Base-by-base conservation (phyloP, 2,329 filamentous ascomycete species). In the Paraconiothyrium brasiliense region DNA sequence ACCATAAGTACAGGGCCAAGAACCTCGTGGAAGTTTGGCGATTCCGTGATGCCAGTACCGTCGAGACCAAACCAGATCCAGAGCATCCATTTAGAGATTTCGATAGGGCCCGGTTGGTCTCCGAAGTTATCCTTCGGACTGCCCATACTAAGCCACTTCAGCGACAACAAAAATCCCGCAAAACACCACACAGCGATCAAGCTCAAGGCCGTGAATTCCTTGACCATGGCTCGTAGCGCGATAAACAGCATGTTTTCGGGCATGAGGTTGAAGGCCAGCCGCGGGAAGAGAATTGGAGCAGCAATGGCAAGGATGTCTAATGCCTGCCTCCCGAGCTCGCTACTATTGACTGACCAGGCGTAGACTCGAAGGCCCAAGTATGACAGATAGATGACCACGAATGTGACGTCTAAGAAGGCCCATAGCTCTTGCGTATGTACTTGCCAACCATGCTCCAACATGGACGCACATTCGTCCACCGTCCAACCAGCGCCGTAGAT, bases 11-110 rank as follows among this genome's bases (percentile, higher is more conserved):
- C 84, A 0, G 92, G 92, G 0, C 92, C 92, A 1, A 95, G 83
- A n/a, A 93, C 80, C 83, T 87, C 87, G 79, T 96, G 92, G 72
- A 95, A 92, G 60, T 92, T 87, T 24, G 86, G 84, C 70, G 85
- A 85, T 60, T 84, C 80, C 63, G 85, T 79, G 39, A 87, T 85
- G 1, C 85, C 84, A 43, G 79, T 91, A 39, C 76, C 92, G 69
- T 95, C 92, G 1, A 96, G 86, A 2, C 92, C 92, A 72, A 96
- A 95, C 92, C 92, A 96, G 66, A 96, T 94, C 86, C 91, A 95
- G 1, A 95, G 86, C 92, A 96, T 94, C 92, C 92, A 96, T 78
- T 94, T 93, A 48, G 88, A 88, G 64, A 95, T 93, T 1, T 89
- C 92, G 78, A 91, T 80, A 4, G 89, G 78, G 55, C 85, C 81